Percentiles rank a stretch among this genome's conserved stretches.
Conservation (phyloP, 1,284 basidiomycete genomes). For the Quambalaria eucalypti region DNA sequence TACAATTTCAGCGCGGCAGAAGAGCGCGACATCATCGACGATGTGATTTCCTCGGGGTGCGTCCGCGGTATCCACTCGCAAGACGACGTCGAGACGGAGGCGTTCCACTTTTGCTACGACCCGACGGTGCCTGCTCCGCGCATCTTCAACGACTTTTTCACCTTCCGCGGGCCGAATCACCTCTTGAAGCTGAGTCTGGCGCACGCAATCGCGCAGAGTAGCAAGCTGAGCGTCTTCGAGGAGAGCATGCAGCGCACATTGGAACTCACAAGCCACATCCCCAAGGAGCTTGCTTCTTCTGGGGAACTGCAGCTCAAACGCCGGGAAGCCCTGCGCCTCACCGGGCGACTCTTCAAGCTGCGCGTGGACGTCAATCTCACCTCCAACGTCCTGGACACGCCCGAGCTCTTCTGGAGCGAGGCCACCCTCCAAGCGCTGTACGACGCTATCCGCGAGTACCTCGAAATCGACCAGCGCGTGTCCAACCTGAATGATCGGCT, state of each 20-base stretch:
- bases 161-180: slow-evolving; percentile 57
- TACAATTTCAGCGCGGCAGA: slow-evolving; percentile 44
- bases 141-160: slow-evolving; percentile 76
- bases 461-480: slow-evolving; percentile 79
- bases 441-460: slow-evolving; percentile 85
- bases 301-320: slow-evolving; percentile 71
- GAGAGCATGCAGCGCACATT: slow-evolving; percentile 69
- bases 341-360: slow-evolving; percentile 77
- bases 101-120: slow-evolving; percentile 56
- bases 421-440: slow-evolving; percentile 80
- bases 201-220: slow-evolving; percentile 88
- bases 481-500: slow-evolving; percentile 81
- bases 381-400: slow-evolving; percentile 82
- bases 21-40: slow-evolving; percentile 39
- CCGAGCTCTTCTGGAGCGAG: slow-evolving; percentile 90
- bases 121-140: slow-evolving; percentile 69
- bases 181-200: slow-evolving; percentile 67
- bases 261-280: slow-evolving; percentile 71
- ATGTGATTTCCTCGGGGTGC: slow-evolving; percentile 37
- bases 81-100: slow-evolving; percentile 35
- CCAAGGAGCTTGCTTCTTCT: slow-evolving; percentile 69
- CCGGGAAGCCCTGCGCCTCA: slow-evolving; percentile 74
- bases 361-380: slow-evolving; percentile 84
- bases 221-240: slow-evolving; percentile 81
- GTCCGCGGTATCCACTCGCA: slow-evolving; percentile 25